A percentile compares a stretch with the other conserved stretches of the same genome.
These are phyloP conservation scores for Boletus sp. DNA, from an alignment of 768 basidiomycete genomes.

Conservation along the genomic window DNA sequence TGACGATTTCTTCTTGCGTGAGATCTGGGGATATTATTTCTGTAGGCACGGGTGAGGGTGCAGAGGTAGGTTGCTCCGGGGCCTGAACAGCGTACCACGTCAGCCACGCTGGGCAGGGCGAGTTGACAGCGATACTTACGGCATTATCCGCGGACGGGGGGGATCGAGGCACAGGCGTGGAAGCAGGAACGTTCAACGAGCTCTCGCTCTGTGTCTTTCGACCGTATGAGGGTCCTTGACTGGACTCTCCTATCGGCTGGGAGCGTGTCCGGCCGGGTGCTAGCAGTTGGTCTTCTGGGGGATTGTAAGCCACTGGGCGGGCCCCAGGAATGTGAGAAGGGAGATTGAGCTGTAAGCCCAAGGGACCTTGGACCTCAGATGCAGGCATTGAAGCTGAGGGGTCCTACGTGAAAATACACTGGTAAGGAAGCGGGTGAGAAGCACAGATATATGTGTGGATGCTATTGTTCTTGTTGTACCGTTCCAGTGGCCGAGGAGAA, in stretches of 20 bases:
- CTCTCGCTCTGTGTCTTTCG: constrained; percentile 28
- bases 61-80: constrained; percentile 13
- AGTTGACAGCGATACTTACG: constrained; percentile 14
- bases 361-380: constrained; percentile 21
- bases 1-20: constrained; percentile 34
- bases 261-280: constrained; percentile 20
- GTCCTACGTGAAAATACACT: neutral
- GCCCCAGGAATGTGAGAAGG: constrained; percentile 13
- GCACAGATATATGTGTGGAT: neutral
- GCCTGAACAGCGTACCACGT: constrained; percentile 8
- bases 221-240: constrained; percentile 20
- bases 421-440: neutral
- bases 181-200: constrained; percentile 6
- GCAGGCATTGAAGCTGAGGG: constrained; percentile 16
- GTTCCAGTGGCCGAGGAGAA: neutral
- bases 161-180: constrained; percentile 13
- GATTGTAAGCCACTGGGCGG: constrained; percentile 6
- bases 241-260: constrained; percentile 24
- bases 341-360: constrained; percentile 20
- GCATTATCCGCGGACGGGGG: constrained; percentile 22
- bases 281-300: constrained; percentile 8
- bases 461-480: constrained; percentile 19
- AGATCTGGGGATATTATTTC: constrained; percentile 35
- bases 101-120: neutral
- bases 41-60: constrained; percentile 34